Evolutionary conservation across 768 basidiomycete genomes (phyloP).

Genomic region (Pleurotus cornucopiae): DNA sequence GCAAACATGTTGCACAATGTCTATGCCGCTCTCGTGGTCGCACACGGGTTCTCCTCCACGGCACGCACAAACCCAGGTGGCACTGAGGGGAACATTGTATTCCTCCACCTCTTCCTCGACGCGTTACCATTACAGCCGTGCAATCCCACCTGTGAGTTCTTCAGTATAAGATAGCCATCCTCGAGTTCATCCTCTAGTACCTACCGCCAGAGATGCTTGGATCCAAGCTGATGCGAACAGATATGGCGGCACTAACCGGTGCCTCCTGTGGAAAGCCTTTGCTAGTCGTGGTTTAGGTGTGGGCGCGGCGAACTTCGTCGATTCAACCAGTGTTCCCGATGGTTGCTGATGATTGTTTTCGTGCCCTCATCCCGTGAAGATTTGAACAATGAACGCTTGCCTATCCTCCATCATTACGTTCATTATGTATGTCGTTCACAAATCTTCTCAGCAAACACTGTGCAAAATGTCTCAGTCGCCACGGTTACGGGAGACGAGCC

Average conservation of each 20-base stretch:
- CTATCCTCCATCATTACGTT: too few species aligned
- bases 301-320: constrained; percentile 15
- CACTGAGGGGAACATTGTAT: constrained; percentile 29
- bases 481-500: too few species aligned
- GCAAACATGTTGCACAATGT: constrained; percentile 8
- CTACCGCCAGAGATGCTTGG: constrained; percentile 29
- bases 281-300: constrained; percentile 24
- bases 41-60: constrained; percentile 1
- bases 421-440: too few species aligned
- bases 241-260: constrained; percentile 30
- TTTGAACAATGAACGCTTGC: too few species aligned
- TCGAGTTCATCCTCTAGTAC: constrained; percentile 5
- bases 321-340: constrained; percentile 25
- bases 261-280: constrained; percentile 33
- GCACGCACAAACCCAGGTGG: constrained; percentile 6
- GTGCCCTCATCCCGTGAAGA: too few species aligned
- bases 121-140: constrained; percentile 32
- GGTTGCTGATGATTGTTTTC: constrained; percentile 19
- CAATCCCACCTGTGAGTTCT: constrained; percentile 10
- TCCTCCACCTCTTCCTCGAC: constrained; percentile 33
- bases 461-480: too few species aligned
- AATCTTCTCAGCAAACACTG: too few species aligned
- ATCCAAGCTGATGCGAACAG: constrained; percentile 36
- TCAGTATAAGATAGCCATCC: neutral
- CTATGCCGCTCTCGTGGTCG: constrained; percentile 3